Conservation (phyloP, 352 stramenopile species). For the Thalassiosira hispida region DNA sequence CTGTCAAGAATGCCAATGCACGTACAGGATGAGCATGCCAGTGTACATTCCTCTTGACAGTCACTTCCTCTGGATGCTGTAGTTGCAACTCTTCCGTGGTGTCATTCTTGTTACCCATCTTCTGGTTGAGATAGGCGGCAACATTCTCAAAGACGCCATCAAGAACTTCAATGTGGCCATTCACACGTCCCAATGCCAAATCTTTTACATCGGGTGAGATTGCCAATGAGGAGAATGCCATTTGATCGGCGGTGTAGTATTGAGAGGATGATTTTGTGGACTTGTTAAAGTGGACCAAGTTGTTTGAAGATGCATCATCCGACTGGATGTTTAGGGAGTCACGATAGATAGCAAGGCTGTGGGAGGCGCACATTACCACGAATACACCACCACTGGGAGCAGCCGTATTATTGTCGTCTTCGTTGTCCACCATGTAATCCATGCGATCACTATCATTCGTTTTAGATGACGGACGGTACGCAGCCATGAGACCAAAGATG, state of each 20-base stretch:
- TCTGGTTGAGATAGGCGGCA: slow-evolving; percentile 46
- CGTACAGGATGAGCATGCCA: slow-evolving; percentile 81
- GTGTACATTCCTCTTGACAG: slow-evolving; percentile 63
- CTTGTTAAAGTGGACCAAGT: slow-evolving; percentile 48
- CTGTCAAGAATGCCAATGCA: slow-evolving; percentile 55
- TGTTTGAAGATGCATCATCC: background rate
- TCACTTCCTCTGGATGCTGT: slow-evolving; percentile 48
- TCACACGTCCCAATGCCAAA: slow-evolving; percentile 65
- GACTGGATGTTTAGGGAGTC: slow-evolving; percentile 17
- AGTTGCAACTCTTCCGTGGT: background rate
- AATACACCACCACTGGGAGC: slow-evolving; percentile 40
- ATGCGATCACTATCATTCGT: background rate
- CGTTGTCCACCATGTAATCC: slow-evolving; percentile 8
- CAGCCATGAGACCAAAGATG: slow-evolving; percentile 45
- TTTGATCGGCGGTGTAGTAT: slow-evolving; percentile 31
- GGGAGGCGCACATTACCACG: slow-evolving; percentile 38
- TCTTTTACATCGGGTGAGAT: slow-evolving; percentile 65
- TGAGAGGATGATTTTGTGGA: slow-evolving; percentile 16
- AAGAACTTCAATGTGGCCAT: slow-evolving; percentile 71
- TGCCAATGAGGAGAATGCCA: slow-evolving; percentile 39
- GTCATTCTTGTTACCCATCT: background rate
- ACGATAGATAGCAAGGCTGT: slow-evolving; percentile 40
- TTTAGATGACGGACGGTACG: slow-evolving; percentile 25
- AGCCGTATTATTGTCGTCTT: background rate
- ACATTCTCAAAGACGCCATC: slow-evolving; percentile 66